These are phyloP conservation scores for Crithidia acanthocephali DNA, from an alignment of 208 protist genomes.

Conservation along the genomic window DNA sequence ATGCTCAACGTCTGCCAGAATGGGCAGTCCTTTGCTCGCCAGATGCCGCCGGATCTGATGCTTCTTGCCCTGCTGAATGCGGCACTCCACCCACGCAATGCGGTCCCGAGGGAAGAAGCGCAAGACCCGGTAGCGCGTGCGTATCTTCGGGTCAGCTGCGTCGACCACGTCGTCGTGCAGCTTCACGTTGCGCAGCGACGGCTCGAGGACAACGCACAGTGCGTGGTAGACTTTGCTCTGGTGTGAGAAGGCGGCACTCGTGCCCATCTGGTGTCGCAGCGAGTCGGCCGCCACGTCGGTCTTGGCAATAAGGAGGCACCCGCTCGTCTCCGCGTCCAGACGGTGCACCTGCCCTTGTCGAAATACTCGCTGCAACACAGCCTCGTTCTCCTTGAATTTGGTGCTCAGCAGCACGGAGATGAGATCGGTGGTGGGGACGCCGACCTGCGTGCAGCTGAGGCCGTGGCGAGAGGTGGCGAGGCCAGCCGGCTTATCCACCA, in stretches of 20 bases:
- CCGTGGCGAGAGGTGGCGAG: conserved; percentile 78
- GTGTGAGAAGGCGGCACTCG: conserved; percentile 64
- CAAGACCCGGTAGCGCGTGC: conserved; percentile 64
- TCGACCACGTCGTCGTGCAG: conserved; percentile 56
- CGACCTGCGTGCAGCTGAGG: conserved; percentile 62
- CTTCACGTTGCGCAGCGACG: conserved; percentile 48
- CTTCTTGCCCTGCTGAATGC: conserved; percentile 86
- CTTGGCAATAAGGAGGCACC: conserved; percentile 77
- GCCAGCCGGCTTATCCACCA: conserved; percentile 76
- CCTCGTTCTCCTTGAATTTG: neutral
- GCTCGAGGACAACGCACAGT: conserved; percentile 78
- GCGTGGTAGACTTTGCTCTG: conserved; percentile 74
- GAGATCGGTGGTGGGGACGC: conserved; percentile 39
- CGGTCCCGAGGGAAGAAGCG: conserved; percentile 51
- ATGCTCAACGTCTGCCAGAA: conserved; percentile 84
- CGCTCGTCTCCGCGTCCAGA: conserved; percentile 79
- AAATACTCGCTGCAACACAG: conserved; percentile 29
- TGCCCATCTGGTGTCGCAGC: conserved; percentile 84
- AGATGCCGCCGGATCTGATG: conserved; percentile 89
- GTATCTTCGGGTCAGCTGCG: conserved; percentile 53
- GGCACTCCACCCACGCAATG: conserved; percentile 75
- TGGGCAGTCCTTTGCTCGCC: conserved; percentile 65
- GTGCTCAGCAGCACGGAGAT: conserved; percentile 46
- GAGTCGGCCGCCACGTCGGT: conserved; percentile 49
- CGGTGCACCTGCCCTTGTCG: conserved; percentile 86